phyloP scores from a whole-genome alignment of 805 yeast genomes.

The Metschnikowia rubicola region DNA sequence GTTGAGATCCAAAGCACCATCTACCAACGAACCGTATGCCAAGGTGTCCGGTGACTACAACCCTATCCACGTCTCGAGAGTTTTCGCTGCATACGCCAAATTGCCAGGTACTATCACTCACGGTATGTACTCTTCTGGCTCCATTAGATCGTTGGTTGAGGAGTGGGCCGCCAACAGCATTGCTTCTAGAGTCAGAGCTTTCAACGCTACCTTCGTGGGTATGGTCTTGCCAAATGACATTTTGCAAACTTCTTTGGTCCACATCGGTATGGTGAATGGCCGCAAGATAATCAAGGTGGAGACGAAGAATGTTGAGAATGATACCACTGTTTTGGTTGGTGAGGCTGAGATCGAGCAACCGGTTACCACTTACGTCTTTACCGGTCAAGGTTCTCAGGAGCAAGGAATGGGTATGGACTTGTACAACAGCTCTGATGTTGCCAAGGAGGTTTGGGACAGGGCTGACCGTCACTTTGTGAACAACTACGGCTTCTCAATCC shows the following conservation, averaged over 20 bases:
- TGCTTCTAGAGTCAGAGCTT: constrained; percentile 93
- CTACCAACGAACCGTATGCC: constrained; percentile 94
- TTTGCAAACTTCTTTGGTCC: constrained; percentile 83
- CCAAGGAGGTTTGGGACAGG: constrained; percentile 94
- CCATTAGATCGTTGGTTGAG: constrained; percentile 92
- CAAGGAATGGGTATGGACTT: constrained; percentile 99
- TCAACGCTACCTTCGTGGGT: constrained; percentile 84
- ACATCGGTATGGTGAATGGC: constrained; percentile 98
- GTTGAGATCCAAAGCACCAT: constrained; percentile 78
- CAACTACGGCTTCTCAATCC: constrained; percentile 95
- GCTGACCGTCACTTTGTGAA: constrained; percentile 91
- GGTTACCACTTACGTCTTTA: constrained; percentile 90
- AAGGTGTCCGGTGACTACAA: constrained; percentile 97
- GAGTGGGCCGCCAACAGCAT: constrained; percentile 98
- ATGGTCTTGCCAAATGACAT: constrained; percentile 97
- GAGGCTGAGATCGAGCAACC: constrained; percentile 99
- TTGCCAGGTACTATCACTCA: constrained; percentile 98
- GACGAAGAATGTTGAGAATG: constrained; percentile 79
- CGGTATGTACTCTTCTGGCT: constrained; percentile 98
- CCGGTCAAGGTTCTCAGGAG: constrained; percentile 99
- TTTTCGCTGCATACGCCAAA: constrained; percentile 87
- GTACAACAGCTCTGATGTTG: constrained; percentile 85
- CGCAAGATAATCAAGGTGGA: constrained; percentile 94
- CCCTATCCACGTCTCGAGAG: constrained; percentile 96
- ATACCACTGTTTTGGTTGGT: constrained; percentile 75